Percentiles rank a stretch among this genome's conserved stretches.
These are phyloP conservation scores for Aureobasidium sp. DNA, from an alignment of 2,329 filamentous ascomycete genomes.

Conservation along the genomic window DNA sequence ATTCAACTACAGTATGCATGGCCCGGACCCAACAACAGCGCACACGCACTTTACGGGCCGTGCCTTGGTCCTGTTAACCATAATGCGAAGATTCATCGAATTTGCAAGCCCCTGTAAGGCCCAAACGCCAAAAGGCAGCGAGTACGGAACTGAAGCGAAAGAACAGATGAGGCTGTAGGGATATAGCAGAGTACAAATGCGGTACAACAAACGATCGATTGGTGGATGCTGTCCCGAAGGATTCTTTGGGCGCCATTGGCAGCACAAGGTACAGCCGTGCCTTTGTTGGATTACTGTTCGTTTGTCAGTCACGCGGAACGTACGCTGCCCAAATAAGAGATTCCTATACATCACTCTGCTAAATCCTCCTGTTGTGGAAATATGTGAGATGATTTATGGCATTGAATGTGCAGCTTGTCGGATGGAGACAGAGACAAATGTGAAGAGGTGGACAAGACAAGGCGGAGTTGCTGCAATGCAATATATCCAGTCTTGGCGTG, in stretches of 20 bases:
- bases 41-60: neutral
- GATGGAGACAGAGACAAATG: no score
- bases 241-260: neutral
- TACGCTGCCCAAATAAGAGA: neutral
- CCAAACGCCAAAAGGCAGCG: no score
- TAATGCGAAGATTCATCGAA: neutral
- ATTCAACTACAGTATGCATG: neutral
- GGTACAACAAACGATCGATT: neutral
- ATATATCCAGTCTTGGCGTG: constrained; percentile 2
- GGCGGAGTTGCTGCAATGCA: neutral
- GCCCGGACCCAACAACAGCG: neutral
- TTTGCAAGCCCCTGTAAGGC: neutral
- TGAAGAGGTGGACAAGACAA: neutral
- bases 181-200: neutral
- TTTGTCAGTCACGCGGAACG: neutral
- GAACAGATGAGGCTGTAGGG: neutral
- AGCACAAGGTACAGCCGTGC: neutral
- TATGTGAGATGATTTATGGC: no score
- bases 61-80: neutral
- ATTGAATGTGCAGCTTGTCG: no score
- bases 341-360: no score
- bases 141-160: neutral
- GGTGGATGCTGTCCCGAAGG: neutral
- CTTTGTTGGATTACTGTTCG: neutral
- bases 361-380: neutral